Evolutionary conservation across 2,329 filamentous ascomycete genomes (phyloP), one percentile per base, ranked within the genome.

Genomic region (Raffaelea deltoideospora): DNA sequence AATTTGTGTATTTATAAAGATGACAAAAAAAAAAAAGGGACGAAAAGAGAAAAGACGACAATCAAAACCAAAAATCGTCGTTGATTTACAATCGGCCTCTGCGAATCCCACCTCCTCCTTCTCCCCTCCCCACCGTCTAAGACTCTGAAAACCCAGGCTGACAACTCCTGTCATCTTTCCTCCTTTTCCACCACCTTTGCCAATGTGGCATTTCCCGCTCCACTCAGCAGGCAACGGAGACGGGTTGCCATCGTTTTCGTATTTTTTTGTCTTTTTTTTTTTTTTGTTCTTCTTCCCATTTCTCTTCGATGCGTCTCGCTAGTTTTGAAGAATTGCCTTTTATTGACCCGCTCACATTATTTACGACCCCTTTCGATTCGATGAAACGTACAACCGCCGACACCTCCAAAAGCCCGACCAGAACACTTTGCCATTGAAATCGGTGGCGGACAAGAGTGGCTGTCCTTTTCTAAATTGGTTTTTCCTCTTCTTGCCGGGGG

Each of bases 1-100:
- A n/a, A n/a, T n/a, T n/a, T n/a, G n/a, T n/a, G n/a, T n/a, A n/a
- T n/a, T n/a, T n/a, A n/a, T n/a, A n/a, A n/a, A n/a, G n/a, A n/a
- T 38, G 33, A 33, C 15, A 27, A 24, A 22, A 27, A 27, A 15
- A 24, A 34, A 7, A 27, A 37, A 21, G 26, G 14, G 17, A 22
- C 9, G 27, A n/a, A 33, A 23, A 33, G 21, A 30, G n/a, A n/a
- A n/a, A n/a, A n/a, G n/a, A n/a, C n/a, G n/a, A n/a, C n/a, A n/a
- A n/a, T n/a, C n/a, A n/a, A 34, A 33, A 10, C 24, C 31, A 36
- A 39, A 35, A 34, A 31, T 37, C 35, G 35, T 35, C 31, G 26
- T 26, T 40, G 38, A 35, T 40, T 40, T 37, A 40, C 38, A 40
- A 32, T 33, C 29, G 38, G 31, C 23, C 31, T 22, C 38, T 35